Conservation (phyloP, 371 early-diverging fungal genomes). For the Apophysomyces ossiformis region DNA sequence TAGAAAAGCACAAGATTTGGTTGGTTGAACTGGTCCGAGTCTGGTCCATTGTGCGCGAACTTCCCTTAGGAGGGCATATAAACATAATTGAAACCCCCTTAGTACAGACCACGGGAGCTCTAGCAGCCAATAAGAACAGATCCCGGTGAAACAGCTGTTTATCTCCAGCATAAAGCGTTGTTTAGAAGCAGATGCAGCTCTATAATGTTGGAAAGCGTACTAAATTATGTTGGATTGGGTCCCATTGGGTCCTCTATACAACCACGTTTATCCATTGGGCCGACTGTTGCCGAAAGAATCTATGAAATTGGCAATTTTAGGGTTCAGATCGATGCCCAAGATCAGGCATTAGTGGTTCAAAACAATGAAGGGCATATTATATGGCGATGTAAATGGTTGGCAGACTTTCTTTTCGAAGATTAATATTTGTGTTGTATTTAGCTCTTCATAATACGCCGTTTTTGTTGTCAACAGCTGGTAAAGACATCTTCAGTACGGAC, state of each 20-base stretch:
- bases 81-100: no score
- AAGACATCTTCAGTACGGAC: constrained; percentile 27
- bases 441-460: constrained; percentile 51
- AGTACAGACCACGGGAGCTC: no score
- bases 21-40: no score
- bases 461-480: constrained; percentile 34
- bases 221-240: constrained; percentile 24
- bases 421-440: constrained; percentile 7
- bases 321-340: constrained; percentile 24
- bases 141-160: no score
- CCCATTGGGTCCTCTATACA: constrained; percentile 22
- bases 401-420: neutral
- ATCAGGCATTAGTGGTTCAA: constrained; percentile 15
- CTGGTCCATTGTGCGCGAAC: no score
- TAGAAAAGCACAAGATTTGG: no score
- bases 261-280: constrained; percentile 29
- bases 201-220: constrained; percentile 9
- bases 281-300: constrained; percentile 16
- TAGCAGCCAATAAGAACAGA: no score
- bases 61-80: no score
- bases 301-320: constrained; percentile 24
- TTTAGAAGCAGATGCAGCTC: no score
- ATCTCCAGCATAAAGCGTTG: no score
- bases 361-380: constrained; percentile 20
- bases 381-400: constrained; percentile 24